These are phyloP conservation scores for Phytopythium vexans DNA, from an alignment of 352 stramenopile species.

Conservation along the genomic window DNA sequence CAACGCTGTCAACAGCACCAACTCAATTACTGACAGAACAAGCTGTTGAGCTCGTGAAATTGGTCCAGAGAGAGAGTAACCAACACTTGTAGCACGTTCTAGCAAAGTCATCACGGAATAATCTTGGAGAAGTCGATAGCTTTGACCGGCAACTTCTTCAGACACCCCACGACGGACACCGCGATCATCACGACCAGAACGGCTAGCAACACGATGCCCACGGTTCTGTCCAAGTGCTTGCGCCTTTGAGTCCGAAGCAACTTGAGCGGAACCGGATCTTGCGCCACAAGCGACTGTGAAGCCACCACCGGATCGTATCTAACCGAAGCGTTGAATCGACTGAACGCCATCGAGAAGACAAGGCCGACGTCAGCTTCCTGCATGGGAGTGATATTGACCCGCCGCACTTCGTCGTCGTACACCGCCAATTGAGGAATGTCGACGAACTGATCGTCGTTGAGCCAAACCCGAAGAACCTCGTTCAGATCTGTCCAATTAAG, in stretches of 20 bases:
- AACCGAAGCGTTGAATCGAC: conserved; percentile 3
- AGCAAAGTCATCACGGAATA: no score
- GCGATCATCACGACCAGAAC: conserved; percentile 1
- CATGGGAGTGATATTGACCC: conserved; percentile 3
- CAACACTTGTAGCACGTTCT: no score
- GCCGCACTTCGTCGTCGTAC: conserved; percentile 4
- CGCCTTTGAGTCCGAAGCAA: neutral
- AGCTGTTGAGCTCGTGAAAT: no score
- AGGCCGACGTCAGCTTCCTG: conserved; percentile 4
- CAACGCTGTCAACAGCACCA: no score
- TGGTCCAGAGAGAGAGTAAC: no score
- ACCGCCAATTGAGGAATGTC: conserved; percentile 13
- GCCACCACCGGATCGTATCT: conserved; percentile 5
- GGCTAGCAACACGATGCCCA: neutral
- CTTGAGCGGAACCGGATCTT: neutral
- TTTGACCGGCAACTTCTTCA: no score
- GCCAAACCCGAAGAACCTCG: neutral
- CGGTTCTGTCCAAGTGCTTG: neutral
- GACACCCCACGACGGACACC: no score
- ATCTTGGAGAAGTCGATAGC: no score
- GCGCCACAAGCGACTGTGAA: conserved; percentile 5
- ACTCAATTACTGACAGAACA: no score
- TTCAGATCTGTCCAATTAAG: neutral
- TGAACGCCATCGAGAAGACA: conserved; percentile 10
- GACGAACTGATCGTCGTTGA: conserved; percentile 7